phyloP scores from a whole-genome alignment of 2,329 filamentous ascomycete species.

The Fusarium paranaense region DNA sequence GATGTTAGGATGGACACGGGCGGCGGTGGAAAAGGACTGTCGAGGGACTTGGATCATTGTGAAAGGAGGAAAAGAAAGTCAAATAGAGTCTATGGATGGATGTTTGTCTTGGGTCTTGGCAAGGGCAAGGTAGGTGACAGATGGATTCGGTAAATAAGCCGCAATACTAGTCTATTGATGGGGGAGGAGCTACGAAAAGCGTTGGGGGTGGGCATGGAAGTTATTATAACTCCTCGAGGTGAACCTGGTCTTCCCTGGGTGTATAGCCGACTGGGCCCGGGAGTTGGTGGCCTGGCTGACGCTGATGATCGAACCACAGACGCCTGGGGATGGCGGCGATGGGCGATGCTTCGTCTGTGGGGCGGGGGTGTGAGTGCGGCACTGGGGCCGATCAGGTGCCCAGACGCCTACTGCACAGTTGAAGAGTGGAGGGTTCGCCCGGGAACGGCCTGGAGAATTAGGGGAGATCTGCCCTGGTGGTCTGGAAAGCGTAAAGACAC shows the following conservation, averaged over 20 bases:
- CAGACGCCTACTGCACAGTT: background rate
- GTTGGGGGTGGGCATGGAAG: constrained; percentile 21
- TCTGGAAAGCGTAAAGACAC: constrained; percentile 15
- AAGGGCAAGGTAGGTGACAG: constrained; percentile 18
- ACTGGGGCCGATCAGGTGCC: constrained; percentile 35
- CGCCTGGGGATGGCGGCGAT: constrained; percentile 24
- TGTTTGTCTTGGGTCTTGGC: constrained; percentile 21
- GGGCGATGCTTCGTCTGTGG: constrained; percentile 26
- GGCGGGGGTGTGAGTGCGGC: constrained; percentile 36
- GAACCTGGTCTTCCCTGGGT: background rate
- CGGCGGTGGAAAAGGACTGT: constrained; percentile 45
- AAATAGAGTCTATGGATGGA: constrained; percentile 10
- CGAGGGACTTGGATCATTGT: constrained; percentile 42
- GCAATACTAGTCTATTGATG: constrained; percentile 35
- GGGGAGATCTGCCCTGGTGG: background rate
- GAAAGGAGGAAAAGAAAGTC: constrained; percentile 21
- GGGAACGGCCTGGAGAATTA: constrained; percentile 1
- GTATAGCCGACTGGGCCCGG: constrained; percentile 7
- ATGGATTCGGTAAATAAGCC: constrained; percentile 35
- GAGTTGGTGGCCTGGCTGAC: constrained; percentile 22
- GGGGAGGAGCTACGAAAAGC: constrained; percentile 20
- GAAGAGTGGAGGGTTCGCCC: constrained; percentile 11
- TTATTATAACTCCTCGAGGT: constrained; percentile 32
- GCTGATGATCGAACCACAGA: constrained; percentile 35
- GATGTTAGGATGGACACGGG: constrained; percentile 45